These are phyloP conservation scores for Cryptosporidium parvum DNA, from an alignment of 169 alveolate species.

Conservation along the genomic window DNA sequence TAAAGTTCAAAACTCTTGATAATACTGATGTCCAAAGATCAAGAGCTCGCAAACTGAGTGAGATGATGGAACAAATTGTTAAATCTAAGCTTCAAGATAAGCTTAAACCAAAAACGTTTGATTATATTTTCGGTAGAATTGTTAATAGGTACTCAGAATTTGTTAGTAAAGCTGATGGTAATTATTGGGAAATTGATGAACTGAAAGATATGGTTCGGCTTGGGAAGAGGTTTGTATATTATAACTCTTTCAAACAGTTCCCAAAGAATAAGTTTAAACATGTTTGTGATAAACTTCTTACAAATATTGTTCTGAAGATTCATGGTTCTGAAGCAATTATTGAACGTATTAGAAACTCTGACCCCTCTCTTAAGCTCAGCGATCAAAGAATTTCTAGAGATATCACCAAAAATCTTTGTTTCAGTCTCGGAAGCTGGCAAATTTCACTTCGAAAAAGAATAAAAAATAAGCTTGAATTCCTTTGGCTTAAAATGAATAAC, in stretches of 20 bases:
- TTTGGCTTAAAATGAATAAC: conserved; percentile 60
- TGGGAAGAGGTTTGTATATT: conserved; percentile 33
- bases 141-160: background rate
- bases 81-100: conserved; percentile 38
- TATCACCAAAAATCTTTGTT: conserved; percentile 38
- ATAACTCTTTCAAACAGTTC: conserved; percentile 36
- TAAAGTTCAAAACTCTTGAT: conserved; percentile 37
- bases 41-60: conserved; percentile 41
- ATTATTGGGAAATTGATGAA: conserved; percentile 42
- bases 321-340: conserved; percentile 6
- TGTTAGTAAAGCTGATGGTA: background rate
- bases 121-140: background rate
- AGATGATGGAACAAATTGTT: conserved; percentile 41
- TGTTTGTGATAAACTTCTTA: conserved; percentile 15
- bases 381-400: conserved; percentile 32
- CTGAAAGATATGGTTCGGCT: conserved; percentile 43
- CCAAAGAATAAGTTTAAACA: conserved; percentile 22
- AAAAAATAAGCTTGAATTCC: conserved; percentile 25
- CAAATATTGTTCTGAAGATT: conserved; percentile 25
- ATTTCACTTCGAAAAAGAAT: conserved; percentile 19
- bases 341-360: background rate
- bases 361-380: background rate
- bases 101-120: conserved; percentile 6
- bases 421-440: conserved; percentile 60
- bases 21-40: conserved; percentile 7